Evolutionary conservation across 805 yeast species (phyloP).

Genomic region (Myxozyma melibiosi): DNA sequence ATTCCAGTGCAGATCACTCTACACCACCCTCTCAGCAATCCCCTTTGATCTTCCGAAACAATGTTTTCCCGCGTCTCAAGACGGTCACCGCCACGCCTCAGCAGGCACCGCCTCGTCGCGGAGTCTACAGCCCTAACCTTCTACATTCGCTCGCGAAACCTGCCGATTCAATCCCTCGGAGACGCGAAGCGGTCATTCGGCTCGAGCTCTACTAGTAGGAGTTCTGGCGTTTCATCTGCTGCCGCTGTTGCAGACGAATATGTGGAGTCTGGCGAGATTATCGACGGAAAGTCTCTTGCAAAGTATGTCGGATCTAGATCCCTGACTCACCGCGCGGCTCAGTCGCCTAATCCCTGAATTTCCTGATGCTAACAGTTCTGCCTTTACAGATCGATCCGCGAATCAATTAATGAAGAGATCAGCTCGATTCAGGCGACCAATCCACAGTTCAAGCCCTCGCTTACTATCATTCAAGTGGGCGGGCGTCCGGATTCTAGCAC

Average conservation of each 20-base stretch:
- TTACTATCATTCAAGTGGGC: conserved; percentile 89
- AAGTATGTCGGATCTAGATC: no score
- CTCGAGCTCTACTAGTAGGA: not conserved
- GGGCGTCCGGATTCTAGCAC: conserved; percentile 86
- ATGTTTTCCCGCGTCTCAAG: not conserved
- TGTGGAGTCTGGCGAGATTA: conserved; percentile 38
- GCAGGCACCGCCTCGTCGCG: conserved; percentile 3
- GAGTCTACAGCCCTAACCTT: not conserved
- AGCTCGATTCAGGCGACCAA: conserved; percentile 46
- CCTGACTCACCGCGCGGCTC: no score
- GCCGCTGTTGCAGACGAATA: not conserved
- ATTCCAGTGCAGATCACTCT: no score
- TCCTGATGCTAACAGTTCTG: not conserved
- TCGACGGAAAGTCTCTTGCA: conserved; percentile 67
- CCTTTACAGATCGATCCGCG: conserved; percentile 47
- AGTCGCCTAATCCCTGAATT: not conserved
- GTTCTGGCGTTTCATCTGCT: not conserved
- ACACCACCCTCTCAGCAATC: no score
- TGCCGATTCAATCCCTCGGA: not conserved
- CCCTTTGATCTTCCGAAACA: no score
- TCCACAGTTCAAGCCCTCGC: conserved; percentile 64
- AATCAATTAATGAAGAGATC: conserved; percentile 55
- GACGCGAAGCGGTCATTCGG: not conserved
- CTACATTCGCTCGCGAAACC: not conserved
- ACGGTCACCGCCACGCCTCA: not conserved